These are phyloP conservation scores for Alternaria brassicicola DNA, from an alignment of 2,329 filamentous ascomycete genomes.

Conservation along the genomic window DNA sequence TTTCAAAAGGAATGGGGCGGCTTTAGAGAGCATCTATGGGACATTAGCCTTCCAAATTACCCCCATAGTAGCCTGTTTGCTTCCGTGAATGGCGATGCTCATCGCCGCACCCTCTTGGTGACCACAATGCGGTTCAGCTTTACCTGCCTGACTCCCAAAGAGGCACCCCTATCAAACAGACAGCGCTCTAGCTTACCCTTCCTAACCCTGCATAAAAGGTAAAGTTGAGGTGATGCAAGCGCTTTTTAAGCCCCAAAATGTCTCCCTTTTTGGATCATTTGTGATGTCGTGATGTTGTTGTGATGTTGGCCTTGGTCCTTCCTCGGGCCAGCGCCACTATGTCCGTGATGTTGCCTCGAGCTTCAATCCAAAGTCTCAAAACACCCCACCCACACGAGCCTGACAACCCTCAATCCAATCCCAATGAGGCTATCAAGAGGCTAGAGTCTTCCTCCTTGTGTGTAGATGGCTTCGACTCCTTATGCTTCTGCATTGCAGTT, in stretches of 20 bases:
- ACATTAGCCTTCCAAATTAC: neutral
- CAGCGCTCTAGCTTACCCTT: neutral
- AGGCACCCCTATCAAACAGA: neutral
- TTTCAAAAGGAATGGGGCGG: neutral
- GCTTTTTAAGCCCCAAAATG: neutral
- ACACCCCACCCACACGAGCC: slow-evolving; percentile 1
- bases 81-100: slow-evolving; percentile 7
- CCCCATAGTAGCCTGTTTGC: slow-evolving; percentile 2
- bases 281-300: neutral
- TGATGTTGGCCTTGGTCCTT: neutral
- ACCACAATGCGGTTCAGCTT: neutral
- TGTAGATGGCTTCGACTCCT: neutral
- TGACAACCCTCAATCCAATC: neutral
- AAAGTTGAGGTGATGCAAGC: neutral
- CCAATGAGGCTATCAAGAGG: neutral
- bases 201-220: slow-evolving; percentile 2
- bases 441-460: neutral
- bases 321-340: neutral
- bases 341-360: neutral
- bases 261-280: neutral
- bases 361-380: neutral
- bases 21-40: neutral
- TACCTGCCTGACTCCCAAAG: neutral
- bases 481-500: neutral
- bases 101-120: neutral